Conservation (phyloP, 768 basidiomycete species). For the Goffeauzyma gilvescens region DNA sequence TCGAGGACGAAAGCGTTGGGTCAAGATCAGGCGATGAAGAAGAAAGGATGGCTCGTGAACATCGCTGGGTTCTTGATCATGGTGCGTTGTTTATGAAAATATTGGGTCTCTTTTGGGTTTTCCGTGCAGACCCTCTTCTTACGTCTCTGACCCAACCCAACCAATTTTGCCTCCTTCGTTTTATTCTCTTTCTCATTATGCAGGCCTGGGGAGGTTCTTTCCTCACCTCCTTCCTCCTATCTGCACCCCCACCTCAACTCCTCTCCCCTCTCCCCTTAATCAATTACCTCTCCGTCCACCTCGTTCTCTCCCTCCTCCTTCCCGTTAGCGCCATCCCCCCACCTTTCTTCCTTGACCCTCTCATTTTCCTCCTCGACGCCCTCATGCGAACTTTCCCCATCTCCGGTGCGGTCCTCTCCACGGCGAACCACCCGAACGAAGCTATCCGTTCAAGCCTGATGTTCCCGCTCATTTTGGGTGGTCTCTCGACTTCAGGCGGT, state of each 20-base stretch:
- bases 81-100: constrained; percentile 3
- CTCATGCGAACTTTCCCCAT: constrained; percentile 12
- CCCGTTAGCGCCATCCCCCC: constrained; percentile 2
- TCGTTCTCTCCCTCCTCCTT: constrained; percentile 5
- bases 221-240: constrained; percentile 9
- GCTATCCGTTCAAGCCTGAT: constrained; percentile 3
- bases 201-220: constrained; percentile 12
- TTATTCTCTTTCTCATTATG: neutral
- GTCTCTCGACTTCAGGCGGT: constrained; percentile 6
- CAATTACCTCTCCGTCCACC: constrained; percentile 11
- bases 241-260: constrained; percentile 9
- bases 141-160: neutral
- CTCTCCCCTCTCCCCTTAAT: constrained; percentile 6
- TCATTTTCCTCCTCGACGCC: constrained; percentile 11
- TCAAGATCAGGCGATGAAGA: constrained; percentile 4
- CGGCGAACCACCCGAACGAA: constrained; percentile 5
- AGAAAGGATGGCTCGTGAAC: constrained; percentile 3
- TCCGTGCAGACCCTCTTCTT: neutral
- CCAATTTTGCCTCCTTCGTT: neutral
- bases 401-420: constrained; percentile 9
- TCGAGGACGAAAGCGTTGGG: constrained; percentile 5
- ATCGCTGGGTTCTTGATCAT: constrained; percentile 10
- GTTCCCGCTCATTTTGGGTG: constrained; percentile 9
- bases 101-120: too few species aligned
- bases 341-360: constrained; percentile 6